Evolutionary conservation across 352 stramenopile species (phyloP).

Genomic region (Phytophthora macrochlamydospora): DNA sequence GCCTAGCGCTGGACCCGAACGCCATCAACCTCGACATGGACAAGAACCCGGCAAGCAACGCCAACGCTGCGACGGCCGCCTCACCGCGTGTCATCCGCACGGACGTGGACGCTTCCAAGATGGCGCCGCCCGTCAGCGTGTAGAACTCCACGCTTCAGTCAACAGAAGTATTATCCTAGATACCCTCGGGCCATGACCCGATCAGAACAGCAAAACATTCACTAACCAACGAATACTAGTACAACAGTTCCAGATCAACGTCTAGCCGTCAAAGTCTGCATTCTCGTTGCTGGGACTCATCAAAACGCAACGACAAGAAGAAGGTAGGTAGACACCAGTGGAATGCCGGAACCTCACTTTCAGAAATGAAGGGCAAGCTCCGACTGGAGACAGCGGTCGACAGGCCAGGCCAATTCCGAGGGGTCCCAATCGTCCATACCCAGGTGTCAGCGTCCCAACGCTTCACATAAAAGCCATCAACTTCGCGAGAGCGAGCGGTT

Average conservation of each 20-base stretch:
- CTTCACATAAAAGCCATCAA: too few relatives aligned
- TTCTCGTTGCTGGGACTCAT: conserved; percentile 1
- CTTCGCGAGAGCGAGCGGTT: too few relatives aligned
- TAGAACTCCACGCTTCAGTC: conserved; percentile 23
- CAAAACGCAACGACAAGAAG: too few relatives aligned
- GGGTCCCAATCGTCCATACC: too few relatives aligned
- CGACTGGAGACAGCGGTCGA: not conserved
- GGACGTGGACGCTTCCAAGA: conserved; percentile 64
- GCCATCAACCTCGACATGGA: conserved; percentile 43
- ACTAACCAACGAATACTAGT: not conserved
- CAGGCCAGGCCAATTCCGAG: conserved; percentile 5
- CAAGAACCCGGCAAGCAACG: conserved; percentile 47
- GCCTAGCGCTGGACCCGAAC: conserved; percentile 46
- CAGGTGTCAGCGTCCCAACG: too few relatives aligned
- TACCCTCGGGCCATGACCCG: not conserved
- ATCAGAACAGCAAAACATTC: not conserved
- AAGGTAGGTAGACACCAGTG: too few relatives aligned
- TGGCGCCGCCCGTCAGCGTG: conserved; percentile 74
- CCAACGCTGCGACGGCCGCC: conserved; percentile 33
- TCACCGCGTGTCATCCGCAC: conserved; percentile 71
- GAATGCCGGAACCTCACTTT: conserved; percentile 4
- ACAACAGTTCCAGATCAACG: conserved; percentile 18
- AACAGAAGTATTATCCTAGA: not conserved
- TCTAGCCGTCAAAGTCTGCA: conserved; percentile 1
- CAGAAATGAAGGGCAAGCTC: conserved; percentile 16